Evolutionary conservation across 2,329 filamentous ascomycete species (phyloP).

Genomic region (Raffaelea albimanens): DNA sequence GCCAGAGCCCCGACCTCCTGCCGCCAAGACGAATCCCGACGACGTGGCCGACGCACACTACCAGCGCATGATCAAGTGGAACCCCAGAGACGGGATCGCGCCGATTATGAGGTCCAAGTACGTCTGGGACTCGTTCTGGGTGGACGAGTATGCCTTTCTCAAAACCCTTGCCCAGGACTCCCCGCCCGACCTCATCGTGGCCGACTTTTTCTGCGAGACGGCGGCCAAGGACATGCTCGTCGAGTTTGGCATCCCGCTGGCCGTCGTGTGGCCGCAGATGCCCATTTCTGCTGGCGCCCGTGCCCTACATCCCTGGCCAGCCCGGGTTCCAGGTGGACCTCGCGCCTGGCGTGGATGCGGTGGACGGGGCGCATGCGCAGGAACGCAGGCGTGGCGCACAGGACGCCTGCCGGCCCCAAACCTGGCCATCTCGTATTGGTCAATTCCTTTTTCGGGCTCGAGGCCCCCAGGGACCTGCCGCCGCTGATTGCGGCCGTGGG

Average conservation of each 20-base stretch:
- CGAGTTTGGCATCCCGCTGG: neutral
- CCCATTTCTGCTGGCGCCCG: neutral
- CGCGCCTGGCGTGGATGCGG: neutral
- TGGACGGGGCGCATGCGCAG: neutral
- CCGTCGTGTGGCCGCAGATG: constrained; percentile 2
- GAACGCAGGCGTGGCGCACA: neutral
- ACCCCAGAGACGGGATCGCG: neutral
- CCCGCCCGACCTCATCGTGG: neutral
- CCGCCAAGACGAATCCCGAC: no score
- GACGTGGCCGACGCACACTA: neutral
- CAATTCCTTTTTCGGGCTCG: constrained; percentile 3
- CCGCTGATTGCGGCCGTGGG: neutral
- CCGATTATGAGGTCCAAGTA: constrained; percentile 1
- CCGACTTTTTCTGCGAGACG: constrained; percentile 1
- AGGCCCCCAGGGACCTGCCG: constrained; percentile 1
- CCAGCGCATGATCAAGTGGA: neutral
- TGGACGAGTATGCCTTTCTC: neutral
- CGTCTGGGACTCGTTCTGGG: neutral
- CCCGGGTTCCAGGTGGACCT: constrained; percentile 1
- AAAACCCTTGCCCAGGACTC: neutral
- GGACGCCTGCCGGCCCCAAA: neutral
- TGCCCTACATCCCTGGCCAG: constrained; percentile 1
- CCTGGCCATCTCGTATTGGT: neutral
- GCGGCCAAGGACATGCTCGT: constrained; percentile 2
- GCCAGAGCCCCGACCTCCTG: neutral